Conservation (phyloP, 495 filamentous ascomycete genomes). For the Trichocladium antarcticum region DNA sequence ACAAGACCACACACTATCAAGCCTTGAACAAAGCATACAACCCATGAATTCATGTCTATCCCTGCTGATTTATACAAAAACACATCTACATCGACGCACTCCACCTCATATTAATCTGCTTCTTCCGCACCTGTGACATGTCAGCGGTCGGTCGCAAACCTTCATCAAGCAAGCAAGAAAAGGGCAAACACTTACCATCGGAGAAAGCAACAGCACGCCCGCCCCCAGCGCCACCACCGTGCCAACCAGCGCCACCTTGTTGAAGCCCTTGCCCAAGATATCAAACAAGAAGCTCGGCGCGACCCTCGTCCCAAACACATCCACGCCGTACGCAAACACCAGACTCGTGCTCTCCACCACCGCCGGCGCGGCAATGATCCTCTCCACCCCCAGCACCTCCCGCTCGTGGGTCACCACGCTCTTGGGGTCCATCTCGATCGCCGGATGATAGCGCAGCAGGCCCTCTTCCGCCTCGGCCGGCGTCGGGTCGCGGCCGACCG, state of each 20-base stretch:
- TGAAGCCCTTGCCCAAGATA: constrained; percentile 84
- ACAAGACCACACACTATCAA: background rate
- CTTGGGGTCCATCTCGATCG: constrained; percentile 74
- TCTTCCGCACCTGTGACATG: constrained; percentile 16
- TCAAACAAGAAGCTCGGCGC: constrained; percentile 83
- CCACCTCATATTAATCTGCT: constrained; percentile 23
- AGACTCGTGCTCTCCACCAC: constrained; percentile 88
- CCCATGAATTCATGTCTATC: background rate
- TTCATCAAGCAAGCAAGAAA: background rate
- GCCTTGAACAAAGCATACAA: background rate
- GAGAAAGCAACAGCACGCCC: constrained; percentile 65
- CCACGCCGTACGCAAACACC: constrained; percentile 78
- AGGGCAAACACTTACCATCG: constrained; percentile 56
- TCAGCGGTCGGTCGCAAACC: background rate
- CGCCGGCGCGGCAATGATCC: constrained; percentile 61
- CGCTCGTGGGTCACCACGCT: constrained; percentile 72
- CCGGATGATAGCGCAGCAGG: constrained; percentile 59
- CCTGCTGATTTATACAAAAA: background rate
- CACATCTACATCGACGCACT: constrained; percentile 13
- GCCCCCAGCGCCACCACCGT: constrained; percentile 69
- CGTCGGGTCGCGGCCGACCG: constrained; percentile 73
- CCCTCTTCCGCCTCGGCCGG: constrained; percentile 74
- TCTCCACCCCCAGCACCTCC: constrained; percentile 63
- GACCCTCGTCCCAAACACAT: constrained; percentile 78
- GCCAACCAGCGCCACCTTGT: constrained; percentile 68